Conservation (phyloP, 306 rosid genomes). For the Hippophae rhamnoides region DNA sequence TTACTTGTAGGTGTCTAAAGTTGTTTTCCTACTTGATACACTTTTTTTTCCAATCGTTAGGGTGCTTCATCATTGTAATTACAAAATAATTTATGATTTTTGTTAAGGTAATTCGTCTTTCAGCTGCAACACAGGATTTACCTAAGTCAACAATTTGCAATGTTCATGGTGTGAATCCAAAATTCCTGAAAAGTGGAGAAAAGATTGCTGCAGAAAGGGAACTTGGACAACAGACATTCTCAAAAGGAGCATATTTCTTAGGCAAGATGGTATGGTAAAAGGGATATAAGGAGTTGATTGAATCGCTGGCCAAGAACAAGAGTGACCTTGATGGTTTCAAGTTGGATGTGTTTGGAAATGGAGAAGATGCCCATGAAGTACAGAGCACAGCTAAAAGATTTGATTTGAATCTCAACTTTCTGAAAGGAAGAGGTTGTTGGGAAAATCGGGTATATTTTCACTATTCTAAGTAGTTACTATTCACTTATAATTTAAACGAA, state of each 20-base stretch:
- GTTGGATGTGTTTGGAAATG: constrained; percentile 86
- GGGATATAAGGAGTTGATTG: constrained; percentile 81
- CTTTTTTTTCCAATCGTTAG: neutral
- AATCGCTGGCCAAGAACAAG: constrained; percentile 67
- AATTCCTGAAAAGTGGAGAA: constrained; percentile 81
- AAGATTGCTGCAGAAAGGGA: constrained; percentile 67
- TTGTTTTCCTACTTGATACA: neutral
- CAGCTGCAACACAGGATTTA: constrained; percentile 92
- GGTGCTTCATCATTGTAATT: neutral
- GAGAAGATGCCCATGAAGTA: constrained; percentile 91
- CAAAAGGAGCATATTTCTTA: constrained; percentile 95
- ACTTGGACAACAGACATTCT: constrained; percentile 63
- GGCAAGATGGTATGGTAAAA: constrained; percentile 99
- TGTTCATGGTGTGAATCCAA: constrained; percentile 98
- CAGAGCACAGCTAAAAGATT: constrained; percentile 69
- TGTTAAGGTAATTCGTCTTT: constrained; percentile 88
- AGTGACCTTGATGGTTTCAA: constrained; percentile 76
- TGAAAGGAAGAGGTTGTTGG: constrained; percentile 94
- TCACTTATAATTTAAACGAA: too few species aligned
- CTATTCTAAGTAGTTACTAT: too few species aligned
- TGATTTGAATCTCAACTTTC: constrained; percentile 78
- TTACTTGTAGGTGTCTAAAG: neutral
- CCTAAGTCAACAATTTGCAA: constrained; percentile 86
- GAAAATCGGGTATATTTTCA: too few species aligned
- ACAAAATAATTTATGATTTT: constrained; percentile 15